phyloP scores from a whole-genome alignment of 2,329 filamentous ascomycete genomes.

The Aspergillus sp. region DNA sequence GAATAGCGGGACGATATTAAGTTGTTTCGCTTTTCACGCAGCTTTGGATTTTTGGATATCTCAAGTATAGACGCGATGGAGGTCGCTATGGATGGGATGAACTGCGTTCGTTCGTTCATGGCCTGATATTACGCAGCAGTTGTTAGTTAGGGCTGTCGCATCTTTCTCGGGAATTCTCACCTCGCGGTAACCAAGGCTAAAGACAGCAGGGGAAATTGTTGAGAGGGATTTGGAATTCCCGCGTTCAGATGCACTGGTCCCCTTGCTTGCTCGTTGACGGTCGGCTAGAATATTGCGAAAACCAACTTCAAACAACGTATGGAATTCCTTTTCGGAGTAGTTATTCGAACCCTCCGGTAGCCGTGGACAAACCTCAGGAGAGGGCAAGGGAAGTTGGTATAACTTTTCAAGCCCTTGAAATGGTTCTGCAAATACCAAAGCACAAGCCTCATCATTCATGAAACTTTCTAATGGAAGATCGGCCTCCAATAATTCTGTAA shows the following conservation, averaged over 20 bases:
- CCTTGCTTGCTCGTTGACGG: background rate
- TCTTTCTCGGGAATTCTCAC: constrained; percentile 10
- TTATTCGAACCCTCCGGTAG: background rate
- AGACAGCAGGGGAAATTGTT: constrained; percentile 22
- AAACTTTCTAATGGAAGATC: no score
- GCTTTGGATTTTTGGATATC: constrained; percentile 8
- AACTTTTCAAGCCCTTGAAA: background rate
- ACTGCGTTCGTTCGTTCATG: constrained; percentile 28
- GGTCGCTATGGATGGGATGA: constrained; percentile 30
- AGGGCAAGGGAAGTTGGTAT: background rate
- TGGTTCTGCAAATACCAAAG: background rate
- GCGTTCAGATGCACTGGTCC: constrained; percentile 2
- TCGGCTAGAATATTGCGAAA: constrained; percentile 16
- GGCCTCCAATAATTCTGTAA: background rate
- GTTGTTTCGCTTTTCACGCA: constrained; percentile 10
- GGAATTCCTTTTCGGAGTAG: constrained; percentile 2
- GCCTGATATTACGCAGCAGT: constrained; percentile 15
- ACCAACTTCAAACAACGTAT: constrained; percentile 20
- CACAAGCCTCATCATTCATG: background rate
- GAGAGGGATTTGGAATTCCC: constrained; percentile 13
- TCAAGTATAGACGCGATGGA: constrained; percentile 27
- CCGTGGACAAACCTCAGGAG: no score
- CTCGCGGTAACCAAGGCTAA: constrained; percentile 24
- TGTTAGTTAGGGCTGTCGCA: background rate
- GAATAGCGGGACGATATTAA: constrained; percentile 3